Evolutionary conservation across 2,329 filamentous ascomycete species (phyloP).

Genomic region (Trichoderma sp.): DNA sequence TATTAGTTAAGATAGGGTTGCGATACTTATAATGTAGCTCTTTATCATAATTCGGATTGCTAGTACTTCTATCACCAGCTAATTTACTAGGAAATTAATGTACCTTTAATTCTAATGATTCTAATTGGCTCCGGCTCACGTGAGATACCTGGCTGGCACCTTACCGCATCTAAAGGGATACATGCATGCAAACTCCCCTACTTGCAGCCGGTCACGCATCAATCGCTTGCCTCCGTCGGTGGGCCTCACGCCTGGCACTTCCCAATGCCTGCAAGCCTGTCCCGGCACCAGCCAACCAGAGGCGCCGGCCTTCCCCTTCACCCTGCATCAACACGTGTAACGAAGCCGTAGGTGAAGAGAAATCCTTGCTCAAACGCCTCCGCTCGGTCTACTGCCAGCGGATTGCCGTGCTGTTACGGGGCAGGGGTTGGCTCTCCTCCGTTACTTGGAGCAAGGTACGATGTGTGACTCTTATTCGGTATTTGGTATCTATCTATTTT

Average conservation of each 20-base stretch:
- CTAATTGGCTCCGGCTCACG: too few species aligned
- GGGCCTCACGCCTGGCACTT: slow-evolving; percentile 11
- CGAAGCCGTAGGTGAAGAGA: slow-evolving; percentile 17
- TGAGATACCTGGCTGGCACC: too few species aligned
- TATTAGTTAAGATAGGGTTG: too few species aligned
- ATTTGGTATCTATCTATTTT: not conserved
- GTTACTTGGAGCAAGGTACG: not conserved
- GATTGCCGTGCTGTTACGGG: not conserved
- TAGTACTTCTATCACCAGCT: too few species aligned
- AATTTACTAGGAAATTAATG: too few species aligned
- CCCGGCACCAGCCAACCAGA: slow-evolving; percentile 17
- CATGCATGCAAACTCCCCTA: slow-evolving; percentile 1
- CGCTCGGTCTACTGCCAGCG: slow-evolving; percentile 19
- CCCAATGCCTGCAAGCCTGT: not conserved
- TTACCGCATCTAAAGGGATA: too few species aligned
- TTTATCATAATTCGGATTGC: too few species aligned
- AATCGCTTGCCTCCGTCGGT: slow-evolving; percentile 10
- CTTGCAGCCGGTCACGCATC: slow-evolving; percentile 20
- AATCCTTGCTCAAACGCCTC: not conserved
- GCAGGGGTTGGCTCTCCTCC: not conserved
- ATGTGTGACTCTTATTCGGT: not conserved
- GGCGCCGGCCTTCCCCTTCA: not conserved
- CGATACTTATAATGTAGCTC: too few species aligned
- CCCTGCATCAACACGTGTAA: slow-evolving; percentile 26
- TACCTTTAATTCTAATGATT: too few species aligned